Base-by-base conservation (phyloP, 2,329 filamentous ascomycete species). In the Nothomitra cinnamomea region DNA sequence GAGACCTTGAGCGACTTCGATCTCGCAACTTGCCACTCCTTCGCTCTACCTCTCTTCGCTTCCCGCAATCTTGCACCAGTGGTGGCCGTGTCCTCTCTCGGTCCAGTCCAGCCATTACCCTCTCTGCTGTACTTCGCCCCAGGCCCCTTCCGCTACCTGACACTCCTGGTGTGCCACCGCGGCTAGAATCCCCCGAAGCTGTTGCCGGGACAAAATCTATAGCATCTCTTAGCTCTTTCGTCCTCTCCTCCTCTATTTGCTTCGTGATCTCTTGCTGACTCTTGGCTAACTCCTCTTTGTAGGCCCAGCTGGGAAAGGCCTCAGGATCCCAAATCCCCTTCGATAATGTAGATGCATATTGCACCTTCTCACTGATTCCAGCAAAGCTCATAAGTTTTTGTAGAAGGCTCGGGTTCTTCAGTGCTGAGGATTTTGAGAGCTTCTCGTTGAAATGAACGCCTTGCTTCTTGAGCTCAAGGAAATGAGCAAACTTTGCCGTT, bases 391-490 rank as follows among this genome's bases (percentile, higher is more conserved):
- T 73, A 54, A 90, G 71, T 67, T 85, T 87, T 57, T 83, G 79
- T 66, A 80, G 77, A 53, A 89, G 69, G 42, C 76, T 77, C 1
- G 86, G 86, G 62, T 90, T 90, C 52, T 78, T 77, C 55, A 89
- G 69, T 6, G 83, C 78, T 0, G 76, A 68, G 0, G 82, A 84
- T 55, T 75, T 73, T 36, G 83, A 77, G 7, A 92, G 70, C 57
- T 83, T 81, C 60, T 79, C 72, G 64, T 92, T 89, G 72, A 90
- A 90, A 66, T 92, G 86, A 15, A 81, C 73, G 3, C 82, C 82
- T 57, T 82, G 78, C 61, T 78, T 80, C 69, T 92, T 92, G n/a
- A 90, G 73, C 47, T 78, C 73, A 0, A 90, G 75, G 59, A 92
- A 90, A 56, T 80, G 78, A 57, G 79, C 75, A 60, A 90, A 83